A percentile compares a stretch with the other conserved stretches of the same genome.
Conservation (phyloP, 2,329 filamentous ascomycete genomes). For the Phoma sp. region DNA sequence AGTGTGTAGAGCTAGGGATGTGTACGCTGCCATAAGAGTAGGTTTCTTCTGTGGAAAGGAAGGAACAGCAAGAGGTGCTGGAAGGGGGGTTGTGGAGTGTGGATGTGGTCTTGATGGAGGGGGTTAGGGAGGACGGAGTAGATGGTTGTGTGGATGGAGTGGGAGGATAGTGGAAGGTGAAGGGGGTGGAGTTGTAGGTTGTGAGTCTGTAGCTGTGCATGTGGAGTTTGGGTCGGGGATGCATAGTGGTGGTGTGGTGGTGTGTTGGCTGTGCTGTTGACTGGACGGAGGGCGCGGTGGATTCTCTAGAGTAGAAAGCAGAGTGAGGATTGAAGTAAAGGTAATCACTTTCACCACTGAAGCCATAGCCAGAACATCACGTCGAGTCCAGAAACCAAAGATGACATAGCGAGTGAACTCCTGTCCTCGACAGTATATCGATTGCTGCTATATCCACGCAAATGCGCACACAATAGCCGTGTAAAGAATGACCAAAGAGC, state of each 20-base stretch:
- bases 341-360: too few species aligned
- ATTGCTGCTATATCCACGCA: neutral
- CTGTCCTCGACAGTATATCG: constrained; percentile 3
- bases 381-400: neutral
- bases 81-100: too few species aligned
- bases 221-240: neutral
- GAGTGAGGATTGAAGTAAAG: too few species aligned
- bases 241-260: neutral
- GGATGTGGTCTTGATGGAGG: neutral
- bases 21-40: too few species aligned
- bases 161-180: too few species aligned
- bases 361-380: too few species aligned
- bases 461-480: neutral
- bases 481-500: constrained; percentile 12
- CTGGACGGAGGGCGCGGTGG: too few species aligned
- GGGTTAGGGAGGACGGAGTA: neutral
- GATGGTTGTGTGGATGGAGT: neutral
- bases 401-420: neutral
- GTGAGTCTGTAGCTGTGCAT: neutral
- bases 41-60: too few species aligned
- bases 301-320: too few species aligned
- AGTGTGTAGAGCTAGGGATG: too few species aligned
- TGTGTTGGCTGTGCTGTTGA: too few species aligned
- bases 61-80: too few species aligned
- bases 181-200: neutral